Base-by-base conservation (phyloP, 495 filamentous ascomycete species). In the Hyaloscypha bicolor region DNA sequence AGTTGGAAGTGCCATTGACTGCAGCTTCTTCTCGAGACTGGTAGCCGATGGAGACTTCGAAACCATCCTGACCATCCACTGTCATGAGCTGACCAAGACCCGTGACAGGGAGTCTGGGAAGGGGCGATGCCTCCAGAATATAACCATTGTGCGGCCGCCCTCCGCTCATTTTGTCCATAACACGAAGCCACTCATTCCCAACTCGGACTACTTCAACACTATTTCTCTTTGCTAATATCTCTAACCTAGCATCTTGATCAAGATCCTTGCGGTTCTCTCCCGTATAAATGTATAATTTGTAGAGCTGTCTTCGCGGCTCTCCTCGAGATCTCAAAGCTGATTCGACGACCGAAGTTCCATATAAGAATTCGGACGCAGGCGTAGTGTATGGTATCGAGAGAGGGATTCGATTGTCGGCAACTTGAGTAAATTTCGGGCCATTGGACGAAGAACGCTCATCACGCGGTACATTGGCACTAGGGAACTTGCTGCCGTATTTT, bases 131-230 rank as follows among this genome's bases (percentile, higher is more conserved):
- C 77, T 99, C 95, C 31, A 99, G 84, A 48, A 98, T 80, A 73
- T 89, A 93, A 62, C 94, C 90, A 76, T 97, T 99, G 75, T 99
- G 95, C 37, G 94, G 92, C 63, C 95, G 84, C n/a, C 88, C 87
- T 19, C 78, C 81, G 68, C 88, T 88, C 89, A 96, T 91, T 76
- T 91, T 94, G 74, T 97, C 91, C 76, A 99, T 80, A 29, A 94
- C 73, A 0, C 84, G 81, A 37, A 90, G 75, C 78, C 82, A 84
- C 4, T 84, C 86, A 9, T 79, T 80, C 2, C 78, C 76, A n/a
- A 89, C 76, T 25, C 87, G 80, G 14, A 85, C 78, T 8, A 82
- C 72, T 45, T 78, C 69, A 31, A 97, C 76, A 35, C 81, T 76
- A 60, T 81, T 83, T n/a, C 77, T 72, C 0, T 76, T 71, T 6